Conservation (phyloP, 441 rosid species). For the Erysimum cheiri region DNA sequence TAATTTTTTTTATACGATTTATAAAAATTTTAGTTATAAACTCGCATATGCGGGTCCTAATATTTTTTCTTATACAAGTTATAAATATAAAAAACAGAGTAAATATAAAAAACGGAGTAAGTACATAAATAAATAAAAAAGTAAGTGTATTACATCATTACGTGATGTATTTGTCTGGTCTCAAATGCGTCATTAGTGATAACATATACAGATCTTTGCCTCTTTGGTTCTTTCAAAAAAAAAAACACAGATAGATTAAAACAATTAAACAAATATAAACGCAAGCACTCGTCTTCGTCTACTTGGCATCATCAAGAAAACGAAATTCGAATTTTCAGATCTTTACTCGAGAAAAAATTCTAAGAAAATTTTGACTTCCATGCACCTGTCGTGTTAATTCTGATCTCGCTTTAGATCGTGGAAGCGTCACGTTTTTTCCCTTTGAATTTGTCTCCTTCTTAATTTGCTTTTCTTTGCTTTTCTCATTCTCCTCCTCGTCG, state of each 20-base stretch:
- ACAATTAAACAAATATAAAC: not conserved
- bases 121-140: no score
- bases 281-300: not conserved
- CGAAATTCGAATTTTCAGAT: not conserved
- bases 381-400: not conserved
- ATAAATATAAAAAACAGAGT: no score
- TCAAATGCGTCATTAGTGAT: not conserved
- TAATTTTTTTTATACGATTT: no score
- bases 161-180: not conserved
- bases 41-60: no score
- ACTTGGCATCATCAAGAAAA: not conserved
- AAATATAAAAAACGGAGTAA: no score
- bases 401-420: constrained; percentile 1
- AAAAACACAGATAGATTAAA: no score
- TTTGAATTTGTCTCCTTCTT: not conserved
- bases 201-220: not conserved
- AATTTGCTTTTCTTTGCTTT: not conserved
- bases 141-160: not conserved
- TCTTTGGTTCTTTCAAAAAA: no score
- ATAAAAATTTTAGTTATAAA: no score
- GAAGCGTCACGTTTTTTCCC: not conserved
- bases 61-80: no score
- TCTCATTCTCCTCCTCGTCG: not conserved
- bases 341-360: not conserved
- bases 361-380: not conserved